phyloP scores from a whole-genome alignment of 179 eudicot species.

The Beta macrorhiza region DNA sequence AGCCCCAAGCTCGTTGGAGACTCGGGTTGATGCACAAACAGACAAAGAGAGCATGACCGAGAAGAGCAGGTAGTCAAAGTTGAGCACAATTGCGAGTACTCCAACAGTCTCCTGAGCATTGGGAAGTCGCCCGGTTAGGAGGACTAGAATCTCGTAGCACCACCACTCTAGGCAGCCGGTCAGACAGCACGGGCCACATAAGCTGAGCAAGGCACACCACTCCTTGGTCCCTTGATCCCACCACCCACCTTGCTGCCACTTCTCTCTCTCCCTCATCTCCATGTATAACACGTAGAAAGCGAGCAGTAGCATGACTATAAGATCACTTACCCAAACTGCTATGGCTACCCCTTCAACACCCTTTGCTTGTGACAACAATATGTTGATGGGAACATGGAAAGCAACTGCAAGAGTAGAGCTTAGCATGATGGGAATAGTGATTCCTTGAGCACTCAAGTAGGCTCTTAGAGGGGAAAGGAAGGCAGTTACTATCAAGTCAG shows the following conservation, averaged over 20 bases:
- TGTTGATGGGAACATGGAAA: constrained; percentile 62
- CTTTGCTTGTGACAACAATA: constrained; percentile 48
- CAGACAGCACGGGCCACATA: constrained; percentile 73
- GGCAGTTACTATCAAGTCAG: constrained; percentile 65
- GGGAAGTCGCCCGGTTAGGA: constrained; percentile 62
- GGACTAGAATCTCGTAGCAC: constrained; percentile 79
- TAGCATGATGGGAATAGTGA: constrained; percentile 65
- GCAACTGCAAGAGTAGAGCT: constrained; percentile 56
- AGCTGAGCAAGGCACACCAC: constrained; percentile 56
- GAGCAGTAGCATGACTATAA: constrained; percentile 41
- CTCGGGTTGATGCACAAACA: constrained; percentile 73
- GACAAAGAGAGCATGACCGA: constrained; percentile 81
- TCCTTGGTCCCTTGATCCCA: constrained; percentile 57
- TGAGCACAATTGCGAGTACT: constrained; percentile 70
- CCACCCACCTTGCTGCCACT: constrained; percentile 81
- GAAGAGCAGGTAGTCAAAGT: constrained; percentile 79
- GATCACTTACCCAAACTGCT: constrained; percentile 72
- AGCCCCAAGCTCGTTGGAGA: constrained; percentile 84
- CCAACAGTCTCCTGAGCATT: constrained; percentile 64
- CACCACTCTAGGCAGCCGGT: constrained; percentile 97
- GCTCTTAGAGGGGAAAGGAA: constrained; percentile 69
- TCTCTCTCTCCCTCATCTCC: constrained; percentile 50
- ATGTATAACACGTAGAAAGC: constrained; percentile 34
- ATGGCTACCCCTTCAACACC: constrained; percentile 79
- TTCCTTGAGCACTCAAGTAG: constrained; percentile 73